phyloP scores from a whole-genome alignment of 768 basidiomycete genomes.

The Mycena metata region DNA sequence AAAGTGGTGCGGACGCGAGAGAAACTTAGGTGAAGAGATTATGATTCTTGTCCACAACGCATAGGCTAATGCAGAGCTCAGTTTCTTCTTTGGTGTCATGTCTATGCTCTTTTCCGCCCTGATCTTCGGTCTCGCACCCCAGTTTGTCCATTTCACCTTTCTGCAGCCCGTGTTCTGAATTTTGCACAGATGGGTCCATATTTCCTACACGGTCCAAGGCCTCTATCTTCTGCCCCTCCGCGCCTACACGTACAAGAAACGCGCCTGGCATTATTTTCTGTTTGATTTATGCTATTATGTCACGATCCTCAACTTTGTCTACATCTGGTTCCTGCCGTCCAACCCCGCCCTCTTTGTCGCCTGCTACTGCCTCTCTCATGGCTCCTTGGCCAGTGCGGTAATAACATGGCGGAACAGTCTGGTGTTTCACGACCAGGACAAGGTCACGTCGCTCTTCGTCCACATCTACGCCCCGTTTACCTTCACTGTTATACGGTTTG shows the following conservation, averaged over 20 bases:
- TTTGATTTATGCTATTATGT: conserved; percentile 95
- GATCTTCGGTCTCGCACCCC: conserved; percentile 88
- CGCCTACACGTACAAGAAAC: conserved; percentile 90
- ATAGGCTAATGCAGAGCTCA: conserved; percentile 68
- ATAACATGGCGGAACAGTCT: conserved; percentile 99
- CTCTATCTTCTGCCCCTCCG: conserved; percentile 87
- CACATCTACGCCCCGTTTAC: conserved; percentile 95
- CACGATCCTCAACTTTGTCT: conserved; percentile 92
- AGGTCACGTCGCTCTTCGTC: conserved; percentile 94
- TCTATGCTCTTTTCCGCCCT: conserved; percentile 87
- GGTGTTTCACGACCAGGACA: conserved; percentile 97
- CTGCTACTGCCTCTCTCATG: conserved; percentile 94
- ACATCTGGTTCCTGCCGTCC: conserved; percentile 89
- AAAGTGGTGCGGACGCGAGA: conserved; percentile 87
- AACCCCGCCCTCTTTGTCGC: conserved; percentile 87
- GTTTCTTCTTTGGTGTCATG: conserved; percentile 95
- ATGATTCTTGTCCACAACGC: neutral
- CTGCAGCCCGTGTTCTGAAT: conserved; percentile 34
- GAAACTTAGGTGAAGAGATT: conserved; percentile 59
- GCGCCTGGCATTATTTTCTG: conserved; percentile 92
- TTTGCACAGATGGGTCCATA: conserved; percentile 83
- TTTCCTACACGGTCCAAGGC: conserved; percentile 85
- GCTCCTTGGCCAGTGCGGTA: conserved; percentile 91
- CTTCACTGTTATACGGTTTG: conserved; percentile 91
- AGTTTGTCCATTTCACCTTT: conserved; percentile 64